A percentile compares a stretch with the other conserved stretches of the same genome.
Conservation (phyloP, 1,284 basidiomycete species). For the Austroboletus niveus region DNA sequence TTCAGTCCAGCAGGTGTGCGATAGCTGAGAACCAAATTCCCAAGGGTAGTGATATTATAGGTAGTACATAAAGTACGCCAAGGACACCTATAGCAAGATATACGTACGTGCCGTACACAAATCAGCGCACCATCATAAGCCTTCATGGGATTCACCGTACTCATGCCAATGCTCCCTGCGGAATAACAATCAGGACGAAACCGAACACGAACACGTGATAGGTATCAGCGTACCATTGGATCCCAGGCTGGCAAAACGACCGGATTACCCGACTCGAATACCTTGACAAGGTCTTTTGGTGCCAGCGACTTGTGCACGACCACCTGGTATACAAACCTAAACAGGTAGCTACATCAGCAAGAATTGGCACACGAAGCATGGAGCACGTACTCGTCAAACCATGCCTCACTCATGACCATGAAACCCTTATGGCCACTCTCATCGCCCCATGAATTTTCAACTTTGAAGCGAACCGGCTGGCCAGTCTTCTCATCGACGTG, state of each 20-base stretch:
- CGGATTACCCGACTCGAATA: conserved; percentile 69
- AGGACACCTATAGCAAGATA: background rate
- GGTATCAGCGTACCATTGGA: conserved; percentile 69
- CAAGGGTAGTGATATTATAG: background rate
- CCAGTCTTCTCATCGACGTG: conserved; percentile 74
- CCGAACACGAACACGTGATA: background rate
- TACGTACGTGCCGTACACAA: background rate
- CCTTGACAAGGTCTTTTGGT: conserved; percentile 74
- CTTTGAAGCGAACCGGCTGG: conserved; percentile 83
- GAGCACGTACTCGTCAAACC: conserved; percentile 83
- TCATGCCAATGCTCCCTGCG: conserved; percentile 35
- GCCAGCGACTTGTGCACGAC: conserved; percentile 82
- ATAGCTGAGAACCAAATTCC: background rate
- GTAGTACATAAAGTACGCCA: background rate
- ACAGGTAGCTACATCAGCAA: conserved; percentile 4
- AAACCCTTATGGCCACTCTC: conserved; percentile 81
- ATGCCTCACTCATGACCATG: conserved; percentile 88
- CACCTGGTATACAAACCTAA: conserved; percentile 82
- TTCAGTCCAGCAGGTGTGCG: too few species aligned
- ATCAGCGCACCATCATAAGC: background rate
- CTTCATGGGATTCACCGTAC: background rate
- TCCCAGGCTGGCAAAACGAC: conserved; percentile 83
- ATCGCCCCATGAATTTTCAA: conserved; percentile 96
- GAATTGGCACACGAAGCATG: background rate
- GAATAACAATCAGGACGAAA: background rate